Evolutionary conservation across 139 green algal species (phyloP).

Genomic region (Chlamydomonas incerta): DNA sequence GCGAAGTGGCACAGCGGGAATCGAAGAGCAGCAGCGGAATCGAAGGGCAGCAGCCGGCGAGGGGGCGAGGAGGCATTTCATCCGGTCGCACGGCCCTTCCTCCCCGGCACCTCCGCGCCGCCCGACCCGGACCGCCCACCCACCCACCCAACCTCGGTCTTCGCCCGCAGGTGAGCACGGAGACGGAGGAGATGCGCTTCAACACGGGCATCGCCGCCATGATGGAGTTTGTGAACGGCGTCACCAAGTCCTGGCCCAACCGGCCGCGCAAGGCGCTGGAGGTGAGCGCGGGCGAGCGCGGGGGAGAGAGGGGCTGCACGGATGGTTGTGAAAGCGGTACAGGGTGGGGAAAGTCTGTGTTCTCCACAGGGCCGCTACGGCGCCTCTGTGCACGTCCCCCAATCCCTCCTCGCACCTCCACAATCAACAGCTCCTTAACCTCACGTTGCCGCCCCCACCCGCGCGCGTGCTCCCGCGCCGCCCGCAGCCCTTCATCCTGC

Average conservation of each 20-base stretch:
- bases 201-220: constrained; percentile 98
- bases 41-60: no score
- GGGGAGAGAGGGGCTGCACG: not conserved
- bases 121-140: no score
- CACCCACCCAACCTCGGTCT: not conserved
- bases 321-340: not conserved
- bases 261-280: constrained; percentile 45
- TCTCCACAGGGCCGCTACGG: no score
- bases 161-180: constrained; percentile 84
- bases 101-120: no score
- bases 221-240: constrained; percentile 99
- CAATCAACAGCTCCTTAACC: no score
- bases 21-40: no score
- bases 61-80: no score
- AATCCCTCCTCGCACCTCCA: no score
- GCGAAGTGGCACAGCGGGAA: no score
- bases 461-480: not conserved
- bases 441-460: not conserved
- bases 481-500: constrained; percentile 86
- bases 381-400: no score
- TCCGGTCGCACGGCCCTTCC: no score
- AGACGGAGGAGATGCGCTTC: constrained; percentile 97
- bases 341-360: no score
- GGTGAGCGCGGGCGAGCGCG: not conserved
- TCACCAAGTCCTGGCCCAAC: constrained; percentile 82